Evolutionary conservation across 208 protist species (phyloP).

Genomic region (Endotrypanum monterogeii): DNA sequence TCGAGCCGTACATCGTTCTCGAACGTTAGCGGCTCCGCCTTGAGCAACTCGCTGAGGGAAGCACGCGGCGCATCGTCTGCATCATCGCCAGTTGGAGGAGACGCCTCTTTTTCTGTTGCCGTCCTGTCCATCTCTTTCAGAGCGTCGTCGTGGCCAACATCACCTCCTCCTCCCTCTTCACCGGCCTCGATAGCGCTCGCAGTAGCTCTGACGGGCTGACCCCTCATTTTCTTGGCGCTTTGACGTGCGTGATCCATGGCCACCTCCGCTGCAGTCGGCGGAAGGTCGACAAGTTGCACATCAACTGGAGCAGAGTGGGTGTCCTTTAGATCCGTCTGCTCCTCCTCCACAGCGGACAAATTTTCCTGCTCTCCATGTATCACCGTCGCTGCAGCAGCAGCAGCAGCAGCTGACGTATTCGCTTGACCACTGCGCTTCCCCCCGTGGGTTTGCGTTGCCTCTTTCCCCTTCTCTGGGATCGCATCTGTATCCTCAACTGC

Average conservation of each 20-base stretch:
- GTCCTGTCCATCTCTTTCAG: background rate
- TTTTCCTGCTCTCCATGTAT: background rate
- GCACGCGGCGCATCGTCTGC: constrained; percentile 12
- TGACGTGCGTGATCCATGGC: constrained; percentile 21
- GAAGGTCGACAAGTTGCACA: constrained; percentile 12
- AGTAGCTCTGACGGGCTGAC: background rate
- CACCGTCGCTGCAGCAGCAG: background rate
- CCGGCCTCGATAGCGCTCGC: background rate
- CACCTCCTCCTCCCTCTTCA: constrained; percentile 1
- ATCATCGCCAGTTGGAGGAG: background rate
- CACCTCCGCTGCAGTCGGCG: constrained; percentile 25
- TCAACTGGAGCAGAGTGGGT: background rate
- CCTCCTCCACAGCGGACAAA: background rate
- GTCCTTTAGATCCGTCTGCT: background rate
- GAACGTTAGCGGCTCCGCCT: constrained; percentile 24
- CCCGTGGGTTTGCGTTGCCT: background rate
- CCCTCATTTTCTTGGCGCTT: background rate
- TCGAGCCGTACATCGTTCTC: constrained; percentile 27
- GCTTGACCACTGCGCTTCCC: background rate
- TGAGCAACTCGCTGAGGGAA: constrained; percentile 20
- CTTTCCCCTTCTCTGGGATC: background rate
- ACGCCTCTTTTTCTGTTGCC: background rate
- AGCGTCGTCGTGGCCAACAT: background rate
- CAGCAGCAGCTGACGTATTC: background rate
- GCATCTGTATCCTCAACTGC: background rate